Base-by-base conservation (phyloP, 2,329 filamentous ascomycete genomes). In the Claviceps pazoutovae region DNA sequence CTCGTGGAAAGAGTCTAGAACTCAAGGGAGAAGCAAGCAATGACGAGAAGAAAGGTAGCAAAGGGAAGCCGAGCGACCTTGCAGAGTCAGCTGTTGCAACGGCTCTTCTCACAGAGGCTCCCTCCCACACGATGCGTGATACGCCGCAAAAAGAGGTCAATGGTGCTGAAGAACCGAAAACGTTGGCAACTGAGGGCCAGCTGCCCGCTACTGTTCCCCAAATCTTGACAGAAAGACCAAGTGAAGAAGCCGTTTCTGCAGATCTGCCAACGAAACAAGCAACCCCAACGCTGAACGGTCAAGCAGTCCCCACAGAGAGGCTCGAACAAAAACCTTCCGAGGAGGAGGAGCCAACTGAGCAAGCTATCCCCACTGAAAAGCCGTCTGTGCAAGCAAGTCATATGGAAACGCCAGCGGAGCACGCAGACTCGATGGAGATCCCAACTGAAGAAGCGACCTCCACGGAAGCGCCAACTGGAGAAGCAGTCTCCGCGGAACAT, bases 1-100 rank as follows among this genome's bases (percentile, higher is more conserved):
- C 65, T 14, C 64, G 72, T n/a, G 71, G 68, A 3, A 77, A 70
- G 64, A 78, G 73, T 55, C 53, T 73, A 26, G 74, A 78, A 46
- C 61, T 71, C 17, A 75, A 70, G 57, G 68, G 70, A 39, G 68
- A 73, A 19, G 36, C 57, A 30, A 52, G 48, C 8, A 54, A 56
- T 11, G 62, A 62, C 19, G 55, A 59, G 13, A 57, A 59, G 13
- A 56, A 53, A 19, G 6, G 30, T 11, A 11, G 43, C 19, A 23
- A 13, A 9, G 55, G 55, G n/a, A 49, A 39, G 30, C 21, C 3
- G 5, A n/a, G 5, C 1, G 54, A 51, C 19, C 13, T 37, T 16
- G n/a, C 38, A 13, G 51, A 45, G 30, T 16, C 34, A 14, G 2
- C 17, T 13, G n/a, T 37, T 2, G 19, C 34, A 34, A 23, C 19